These are phyloP conservation scores for Globisporangium takayamanum DNA, from an alignment of 352 stramenopile species.

Conservation along the genomic window DNA sequence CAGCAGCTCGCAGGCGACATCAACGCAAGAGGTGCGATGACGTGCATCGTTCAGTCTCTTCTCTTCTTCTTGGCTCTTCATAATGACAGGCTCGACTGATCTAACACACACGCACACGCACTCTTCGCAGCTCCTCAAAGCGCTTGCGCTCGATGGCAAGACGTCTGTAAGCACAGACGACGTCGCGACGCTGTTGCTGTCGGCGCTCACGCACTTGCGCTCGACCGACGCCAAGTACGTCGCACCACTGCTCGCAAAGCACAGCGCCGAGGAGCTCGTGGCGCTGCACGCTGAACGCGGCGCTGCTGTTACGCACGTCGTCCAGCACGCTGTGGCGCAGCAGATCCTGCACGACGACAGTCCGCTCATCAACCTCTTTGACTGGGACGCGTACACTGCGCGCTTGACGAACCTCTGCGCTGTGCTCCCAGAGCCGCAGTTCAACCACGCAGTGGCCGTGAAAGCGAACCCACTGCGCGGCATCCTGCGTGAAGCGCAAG, in stretches of 20 bases:
- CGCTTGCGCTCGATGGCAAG: conserved; percentile 18
- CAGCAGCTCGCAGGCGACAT: conserved; percentile 6
- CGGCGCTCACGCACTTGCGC: conserved; percentile 15
- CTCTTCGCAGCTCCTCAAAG: conserved; percentile 20
- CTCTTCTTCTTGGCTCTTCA: background rate
- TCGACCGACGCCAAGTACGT: conserved; percentile 27
- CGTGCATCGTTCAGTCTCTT: background rate
- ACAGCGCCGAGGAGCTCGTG: conserved; percentile 23
- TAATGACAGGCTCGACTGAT: background rate
- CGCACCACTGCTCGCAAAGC: conserved; percentile 34
- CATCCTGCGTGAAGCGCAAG: conserved; percentile 45
- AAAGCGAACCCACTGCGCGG: conserved; percentile 77
- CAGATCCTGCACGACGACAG: conserved; percentile 47
- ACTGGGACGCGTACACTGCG: conserved; percentile 50
- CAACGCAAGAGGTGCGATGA: conserved; percentile 5
- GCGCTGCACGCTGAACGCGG: conserved; percentile 29
- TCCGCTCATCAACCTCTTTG: conserved; percentile 57
- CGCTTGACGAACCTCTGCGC: conserved; percentile 48
- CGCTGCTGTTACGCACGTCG: conserved; percentile 29
- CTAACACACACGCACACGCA: background rate
- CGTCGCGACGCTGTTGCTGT: conserved; percentile 24
- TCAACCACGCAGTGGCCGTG: conserved; percentile 72
- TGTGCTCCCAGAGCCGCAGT: conserved; percentile 53
- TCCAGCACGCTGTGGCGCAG: conserved; percentile 40
- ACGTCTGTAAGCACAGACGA: conserved; percentile 12